Evolutionary conservation across 164 flowering plant species (phyloP).

Genomic region (Aristolochia contorta): DNA sequence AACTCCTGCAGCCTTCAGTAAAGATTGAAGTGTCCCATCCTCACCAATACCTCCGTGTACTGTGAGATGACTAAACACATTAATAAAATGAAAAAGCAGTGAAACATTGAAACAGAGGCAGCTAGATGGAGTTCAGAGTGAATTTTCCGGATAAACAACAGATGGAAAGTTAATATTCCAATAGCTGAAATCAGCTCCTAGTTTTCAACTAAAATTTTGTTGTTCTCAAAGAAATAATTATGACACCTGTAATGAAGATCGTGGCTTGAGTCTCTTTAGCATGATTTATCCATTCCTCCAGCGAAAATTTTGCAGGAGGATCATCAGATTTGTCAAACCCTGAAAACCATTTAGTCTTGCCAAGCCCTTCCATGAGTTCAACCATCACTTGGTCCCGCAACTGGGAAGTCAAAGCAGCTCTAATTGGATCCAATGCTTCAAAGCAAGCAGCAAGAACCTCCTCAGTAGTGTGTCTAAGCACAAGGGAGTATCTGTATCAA

Average conservation of each 20-base stretch:
- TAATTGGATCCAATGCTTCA: constrained; percentile 62
- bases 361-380: constrained; percentile 56
- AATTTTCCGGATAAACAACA: too few relatives aligned
- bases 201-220: too few relatives aligned
- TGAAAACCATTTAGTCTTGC: constrained; percentile 47
- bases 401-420: constrained; percentile 61
- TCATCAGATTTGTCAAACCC: constrained; percentile 78
- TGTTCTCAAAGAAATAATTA: too few relatives aligned
- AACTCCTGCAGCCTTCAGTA: constrained; percentile 69
- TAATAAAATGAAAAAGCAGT: background rate
- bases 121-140: too few relatives aligned
- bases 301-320: constrained; percentile 36
- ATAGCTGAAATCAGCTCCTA: too few relatives aligned
- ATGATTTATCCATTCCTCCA: constrained; percentile 58
- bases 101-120: background rate
- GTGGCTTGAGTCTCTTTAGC: constrained; percentile 71
- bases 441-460: constrained; percentile 81
- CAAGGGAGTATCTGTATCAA: constrained; percentile 61
- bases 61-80: constrained; percentile 11
- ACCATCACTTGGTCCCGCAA: constrained; percentile 51
- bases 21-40: constrained; percentile 85
- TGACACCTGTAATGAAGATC: constrained; percentile 80
- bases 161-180: too few relatives aligned
- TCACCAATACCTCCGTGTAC: constrained; percentile 98
- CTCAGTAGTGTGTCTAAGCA: constrained; percentile 83